Evolutionary conservation across 805 yeast species (phyloP).

Genomic region (Zygotorulaspora chibaensis): DNA sequence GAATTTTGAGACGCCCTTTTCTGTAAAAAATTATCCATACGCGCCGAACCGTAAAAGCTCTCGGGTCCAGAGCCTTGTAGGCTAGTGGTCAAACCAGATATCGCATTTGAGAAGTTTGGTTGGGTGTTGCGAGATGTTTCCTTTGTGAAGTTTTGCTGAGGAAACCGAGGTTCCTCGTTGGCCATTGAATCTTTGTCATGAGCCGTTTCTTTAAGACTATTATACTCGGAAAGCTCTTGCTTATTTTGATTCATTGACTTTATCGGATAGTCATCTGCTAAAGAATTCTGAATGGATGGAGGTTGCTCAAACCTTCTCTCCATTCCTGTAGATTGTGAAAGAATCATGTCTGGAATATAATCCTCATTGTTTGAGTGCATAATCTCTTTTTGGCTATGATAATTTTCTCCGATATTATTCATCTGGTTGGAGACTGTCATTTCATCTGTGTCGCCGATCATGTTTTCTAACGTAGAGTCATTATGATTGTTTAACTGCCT

Average conservation of each 20-base stretch:
- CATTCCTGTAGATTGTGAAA: slow-evolving; percentile 52
- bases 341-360: slow-evolving; percentile 41
- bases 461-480: neutral
- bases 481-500: slow-evolving; percentile 17
- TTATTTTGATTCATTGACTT: neutral
- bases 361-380: slow-evolving; percentile 21
- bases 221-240: slow-evolving; percentile 1
- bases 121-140: slow-evolving; percentile 1
- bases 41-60: slow-evolving; percentile 8
- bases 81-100: slow-evolving; percentile 32
- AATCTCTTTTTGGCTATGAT: neutral
- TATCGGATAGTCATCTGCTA: slow-evolving; percentile 10
- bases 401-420: neutral
- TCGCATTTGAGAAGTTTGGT: slow-evolving; percentile 28
- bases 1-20: slow-evolving; percentile 15
- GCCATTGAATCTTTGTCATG: neutral
- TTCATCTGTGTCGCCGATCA: neutral
- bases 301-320: slow-evolving; percentile 40
- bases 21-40: slow-evolving; percentile 12
- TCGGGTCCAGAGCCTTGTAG: slow-evolving; percentile 24
- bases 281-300: slow-evolving; percentile 32
- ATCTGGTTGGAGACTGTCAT: neutral
- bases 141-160: slow-evolving; percentile 1
- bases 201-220: slow-evolving; percentile 2
- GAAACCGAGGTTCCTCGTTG: neutral